These are phyloP conservation scores for Colletotrichum sp. DNA, from an alignment of 2,329 filamentous ascomycete genomes.

Conservation along the genomic window DNA sequence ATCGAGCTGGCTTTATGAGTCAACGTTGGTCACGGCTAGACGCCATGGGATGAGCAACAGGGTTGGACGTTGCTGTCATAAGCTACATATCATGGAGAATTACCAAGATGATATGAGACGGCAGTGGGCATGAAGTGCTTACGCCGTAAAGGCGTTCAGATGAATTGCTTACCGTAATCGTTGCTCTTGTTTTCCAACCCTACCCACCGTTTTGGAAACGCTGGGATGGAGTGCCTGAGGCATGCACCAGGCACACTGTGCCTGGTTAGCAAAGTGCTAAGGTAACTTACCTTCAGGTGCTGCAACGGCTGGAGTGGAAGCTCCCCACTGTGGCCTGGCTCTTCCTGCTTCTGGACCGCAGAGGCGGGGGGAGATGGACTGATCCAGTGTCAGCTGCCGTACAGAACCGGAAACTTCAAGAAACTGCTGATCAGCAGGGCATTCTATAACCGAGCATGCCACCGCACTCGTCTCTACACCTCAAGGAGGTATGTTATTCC, in stretches of 20 bases:
- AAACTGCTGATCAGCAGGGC: slow-evolving; percentile 1
- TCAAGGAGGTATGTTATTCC: neutral
- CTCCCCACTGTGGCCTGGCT: neutral
- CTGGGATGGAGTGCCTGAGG: neutral
- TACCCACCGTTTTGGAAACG: neutral
- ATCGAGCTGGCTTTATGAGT: neutral
- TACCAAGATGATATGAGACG: neutral
- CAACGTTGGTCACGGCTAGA: neutral
- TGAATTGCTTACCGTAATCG: neutral
- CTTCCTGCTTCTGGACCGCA: neutral
- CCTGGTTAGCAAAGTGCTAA: no score
- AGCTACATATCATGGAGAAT: neutral
- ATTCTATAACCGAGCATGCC: neutral
- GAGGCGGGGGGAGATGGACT: neutral
- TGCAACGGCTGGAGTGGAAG: neutral
- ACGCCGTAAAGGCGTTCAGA: neutral
- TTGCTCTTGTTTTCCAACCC: no score
- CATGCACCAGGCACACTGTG: neutral
- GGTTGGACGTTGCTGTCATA: neutral
- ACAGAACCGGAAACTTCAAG: neutral
- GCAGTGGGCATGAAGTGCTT: neutral
- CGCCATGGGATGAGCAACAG: neutral
- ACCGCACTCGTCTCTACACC: neutral
- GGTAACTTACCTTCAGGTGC: no score
- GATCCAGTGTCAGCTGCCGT: slow-evolving; percentile 3